Conservation (phyloP, 2,329 filamentous ascomycete species). For the Botryotinia convoluta region DNA sequence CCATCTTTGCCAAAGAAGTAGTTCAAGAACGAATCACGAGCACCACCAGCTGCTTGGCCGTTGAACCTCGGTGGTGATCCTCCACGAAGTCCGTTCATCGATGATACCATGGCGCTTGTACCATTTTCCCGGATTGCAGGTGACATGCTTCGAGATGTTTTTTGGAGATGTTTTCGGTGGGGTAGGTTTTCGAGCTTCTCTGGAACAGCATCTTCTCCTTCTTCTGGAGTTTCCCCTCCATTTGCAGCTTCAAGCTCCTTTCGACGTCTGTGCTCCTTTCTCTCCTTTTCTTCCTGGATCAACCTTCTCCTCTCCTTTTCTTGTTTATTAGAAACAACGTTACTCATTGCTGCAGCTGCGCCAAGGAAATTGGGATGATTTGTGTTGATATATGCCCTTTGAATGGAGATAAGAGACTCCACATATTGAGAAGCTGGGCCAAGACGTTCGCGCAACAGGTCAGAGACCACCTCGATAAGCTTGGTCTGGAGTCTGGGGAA, state of each 20-base stretch:
- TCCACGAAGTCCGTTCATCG: slow-evolving; percentile 64
- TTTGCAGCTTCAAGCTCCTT: slow-evolving; percentile 78
- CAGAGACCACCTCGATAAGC: slow-evolving; percentile 96
- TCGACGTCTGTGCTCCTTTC: slow-evolving; percentile 75
- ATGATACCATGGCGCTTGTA: slow-evolving; percentile 56
- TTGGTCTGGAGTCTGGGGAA: slow-evolving; percentile 94
- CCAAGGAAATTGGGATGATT: slow-evolving; percentile 99
- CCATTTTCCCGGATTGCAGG: slow-evolving; percentile 73
- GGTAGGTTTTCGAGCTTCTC: slow-evolving; percentile 57
- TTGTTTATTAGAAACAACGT: slow-evolving; percentile 91
- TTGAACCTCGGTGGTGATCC: slow-evolving; percentile 62
- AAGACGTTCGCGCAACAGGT: slow-evolving; percentile 86
- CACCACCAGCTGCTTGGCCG: slow-evolving; percentile 56
- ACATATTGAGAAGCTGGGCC: slow-evolving; percentile 89
- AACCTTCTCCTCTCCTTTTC: slow-evolving; percentile 83
- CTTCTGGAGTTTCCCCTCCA: slow-evolving; percentile 65
- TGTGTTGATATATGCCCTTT: slow-evolving; percentile 98
- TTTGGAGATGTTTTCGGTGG: slow-evolving; percentile 51
- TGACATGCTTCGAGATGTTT: slow-evolving; percentile 74
- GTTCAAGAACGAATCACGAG: slow-evolving; percentile 90
- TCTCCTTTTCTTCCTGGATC: slow-evolving; percentile 79
- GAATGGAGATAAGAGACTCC: slow-evolving; percentile 94
- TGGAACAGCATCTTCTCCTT: slow-evolving; percentile 47
- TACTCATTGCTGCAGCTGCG: slow-evolving; percentile 94
- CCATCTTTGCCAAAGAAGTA: slow-evolving; percentile 99